These are phyloP conservation scores for Xylaria sp. DNA, from an alignment of 2,329 filamentous ascomycete species.

Conservation along the genomic window DNA sequence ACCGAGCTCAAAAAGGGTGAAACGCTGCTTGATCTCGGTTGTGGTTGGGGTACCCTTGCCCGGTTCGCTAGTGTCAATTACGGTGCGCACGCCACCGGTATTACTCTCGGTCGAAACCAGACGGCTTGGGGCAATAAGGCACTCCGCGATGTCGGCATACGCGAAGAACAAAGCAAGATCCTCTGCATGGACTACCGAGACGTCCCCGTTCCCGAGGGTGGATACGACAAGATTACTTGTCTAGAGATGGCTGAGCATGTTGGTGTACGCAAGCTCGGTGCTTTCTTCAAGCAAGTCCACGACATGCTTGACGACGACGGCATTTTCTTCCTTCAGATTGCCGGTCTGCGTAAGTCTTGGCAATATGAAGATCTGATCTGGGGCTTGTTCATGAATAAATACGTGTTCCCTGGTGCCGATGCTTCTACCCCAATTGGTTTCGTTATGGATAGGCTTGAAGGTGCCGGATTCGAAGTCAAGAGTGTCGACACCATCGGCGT, in stretches of 20 bases:
- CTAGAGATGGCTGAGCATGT: slow-evolving; percentile 99
- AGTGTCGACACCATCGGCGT: slow-evolving; percentile 91
- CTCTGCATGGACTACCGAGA: slow-evolving; percentile 98
- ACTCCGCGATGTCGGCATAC: slow-evolving; percentile 81
- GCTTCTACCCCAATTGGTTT: slow-evolving; percentile 93
- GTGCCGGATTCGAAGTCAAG: slow-evolving; percentile 91
- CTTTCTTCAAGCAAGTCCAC: slow-evolving; percentile 86
- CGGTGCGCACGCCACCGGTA: slow-evolving; percentile 84
- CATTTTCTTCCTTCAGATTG: slow-evolving; percentile 94
- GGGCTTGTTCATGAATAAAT: slow-evolving; percentile 99
- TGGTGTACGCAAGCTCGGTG: slow-evolving; percentile 86
- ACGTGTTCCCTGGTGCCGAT: slow-evolving; percentile 96
- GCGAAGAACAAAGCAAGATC: slow-evolving; percentile 90
- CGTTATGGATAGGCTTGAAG: slow-evolving; percentile 86
- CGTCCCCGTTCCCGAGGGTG: slow-evolving; percentile 79
- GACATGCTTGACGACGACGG: slow-evolving; percentile 98
- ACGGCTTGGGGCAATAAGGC: slow-evolving; percentile 96
- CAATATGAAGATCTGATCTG: slow-evolving; percentile 98
- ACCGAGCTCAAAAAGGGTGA: slow-evolving; percentile 86
- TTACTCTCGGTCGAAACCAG: slow-evolving; percentile 96
- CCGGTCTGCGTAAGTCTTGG: slow-evolving; percentile 93
- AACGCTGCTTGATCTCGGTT: slow-evolving; percentile 91
- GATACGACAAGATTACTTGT: slow-evolving; percentile 95
- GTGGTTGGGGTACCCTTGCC: slow-evolving; percentile 96
- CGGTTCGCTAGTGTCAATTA: slow-evolving; percentile 95